phyloP scores from a whole-genome alignment of 257 asterid genomes.

The Capsicum baccatum region DNA sequence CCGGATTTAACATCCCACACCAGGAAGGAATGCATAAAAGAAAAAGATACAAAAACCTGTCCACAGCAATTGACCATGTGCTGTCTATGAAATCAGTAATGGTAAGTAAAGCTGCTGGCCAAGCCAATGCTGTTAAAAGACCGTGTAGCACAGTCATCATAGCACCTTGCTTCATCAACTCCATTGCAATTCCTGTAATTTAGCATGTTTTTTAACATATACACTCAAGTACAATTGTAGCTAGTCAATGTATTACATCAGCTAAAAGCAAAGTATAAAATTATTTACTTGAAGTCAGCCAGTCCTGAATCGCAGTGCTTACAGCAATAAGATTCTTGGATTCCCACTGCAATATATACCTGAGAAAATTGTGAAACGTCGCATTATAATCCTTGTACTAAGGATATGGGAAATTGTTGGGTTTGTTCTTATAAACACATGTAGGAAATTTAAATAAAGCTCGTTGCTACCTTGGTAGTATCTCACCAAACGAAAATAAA shows the following conservation, averaged over 20 bases:
- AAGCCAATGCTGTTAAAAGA: constrained; percentile 84
- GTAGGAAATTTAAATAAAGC: background rate
- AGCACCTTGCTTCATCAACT: constrained; percentile 92
- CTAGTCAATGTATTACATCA: background rate
- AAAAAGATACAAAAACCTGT: constrained; percentile 57
- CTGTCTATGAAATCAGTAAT: constrained; percentile 85
- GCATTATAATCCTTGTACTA: constrained; percentile 20
- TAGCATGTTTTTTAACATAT: constrained; percentile 29
- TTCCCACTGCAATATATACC: constrained; percentile 95
- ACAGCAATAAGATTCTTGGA: constrained; percentile 77
- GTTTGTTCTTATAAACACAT: background rate
- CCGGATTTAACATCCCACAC: background rate
- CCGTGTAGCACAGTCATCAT: constrained; percentile 88
- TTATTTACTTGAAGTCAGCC: constrained; percentile 89
- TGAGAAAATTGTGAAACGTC: constrained; percentile 35
- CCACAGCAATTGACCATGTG: constrained; percentile 90
- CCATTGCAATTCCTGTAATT: constrained; percentile 66
- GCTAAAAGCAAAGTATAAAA: constrained; percentile 35
- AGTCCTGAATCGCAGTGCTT: constrained; percentile 96
- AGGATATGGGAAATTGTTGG: background rate
- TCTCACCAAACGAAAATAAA: background rate
- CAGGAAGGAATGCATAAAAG: background rate
- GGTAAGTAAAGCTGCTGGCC: constrained; percentile 82
- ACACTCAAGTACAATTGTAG: background rate
- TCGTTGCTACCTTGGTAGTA: background rate